Percentiles rank a stretch among this genome's conserved stretches.
Conservation (phyloP, 1,284 basidiomycete species). For the Heterobasidion occidentale region DNA sequence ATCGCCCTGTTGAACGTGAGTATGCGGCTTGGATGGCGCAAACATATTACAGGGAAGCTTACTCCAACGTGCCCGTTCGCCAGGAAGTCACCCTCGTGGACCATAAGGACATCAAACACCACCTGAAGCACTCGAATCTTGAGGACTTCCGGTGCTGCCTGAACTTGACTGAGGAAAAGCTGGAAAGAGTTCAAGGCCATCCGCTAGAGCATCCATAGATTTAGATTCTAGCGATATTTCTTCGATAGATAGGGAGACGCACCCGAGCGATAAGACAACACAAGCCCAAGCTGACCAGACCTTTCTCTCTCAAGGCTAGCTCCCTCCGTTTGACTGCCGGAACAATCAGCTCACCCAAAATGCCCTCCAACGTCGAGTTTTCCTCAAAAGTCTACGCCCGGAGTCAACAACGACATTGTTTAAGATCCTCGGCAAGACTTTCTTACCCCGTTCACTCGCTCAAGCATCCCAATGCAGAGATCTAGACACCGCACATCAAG, state of each 20-base stretch:
- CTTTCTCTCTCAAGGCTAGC: conserved; percentile 77
- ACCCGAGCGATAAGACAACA: conserved; percentile 87
- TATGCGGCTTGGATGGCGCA: neutral
- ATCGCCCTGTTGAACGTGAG: conserved; percentile 38
- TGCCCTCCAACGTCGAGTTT: conserved; percentile 88
- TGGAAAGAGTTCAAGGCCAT: conserved; percentile 91
- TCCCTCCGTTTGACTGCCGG: conserved; percentile 89
- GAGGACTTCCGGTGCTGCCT: conserved; percentile 70
- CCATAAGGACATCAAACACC: conserved; percentile 87
- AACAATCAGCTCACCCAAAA: conserved; percentile 85
- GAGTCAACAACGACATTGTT: neutral
- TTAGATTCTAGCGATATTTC: neutral
- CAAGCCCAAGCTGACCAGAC: conserved; percentile 79
- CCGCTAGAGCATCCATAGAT: conserved; percentile 36
- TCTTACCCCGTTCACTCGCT: conserved; percentile 79
- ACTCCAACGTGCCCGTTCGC: conserved; percentile 47
- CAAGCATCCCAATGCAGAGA: conserved; percentile 88
- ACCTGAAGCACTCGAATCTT: conserved; percentile 80
- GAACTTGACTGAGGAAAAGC: conserved; percentile 83
- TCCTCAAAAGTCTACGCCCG: conserved; percentile 74
- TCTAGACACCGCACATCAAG: conserved; percentile 79
- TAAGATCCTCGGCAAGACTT: conserved; percentile 1
- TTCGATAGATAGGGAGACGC: conserved; percentile 9
- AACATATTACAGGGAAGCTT: conserved; percentile 13
- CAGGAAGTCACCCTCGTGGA: conserved; percentile 79